Base-by-base conservation (phyloP, 2,329 filamentous ascomycete genomes). In the Penicillium sp. region DNA sequence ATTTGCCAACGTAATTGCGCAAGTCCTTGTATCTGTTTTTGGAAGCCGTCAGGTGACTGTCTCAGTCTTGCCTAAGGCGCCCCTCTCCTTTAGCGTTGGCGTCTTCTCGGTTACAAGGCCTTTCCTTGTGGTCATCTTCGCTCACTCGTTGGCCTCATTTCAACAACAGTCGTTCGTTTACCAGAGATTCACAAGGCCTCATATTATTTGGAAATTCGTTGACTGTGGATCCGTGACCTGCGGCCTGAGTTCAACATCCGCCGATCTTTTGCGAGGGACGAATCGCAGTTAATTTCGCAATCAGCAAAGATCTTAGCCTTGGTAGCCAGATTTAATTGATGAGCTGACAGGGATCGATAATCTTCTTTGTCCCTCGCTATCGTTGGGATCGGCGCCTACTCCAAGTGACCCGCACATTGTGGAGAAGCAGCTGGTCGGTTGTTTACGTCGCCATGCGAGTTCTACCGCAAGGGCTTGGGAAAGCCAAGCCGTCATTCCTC, bases 401-500 rank as follows among this genome's bases (percentile, higher is more conserved):
- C 59, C 55, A 47, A 50, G 42, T 47, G 63, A 66, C 63, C 63
- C 62, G 61, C 55, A 57, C 22, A 24, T 52, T 62, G 63, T 65
- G 62, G 63, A 60, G 63, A 63, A 64, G 31, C 31, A 43, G 35
- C 46, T 53, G 40, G 55, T 60, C 47, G 26, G 55, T 58, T 65
- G 60, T 62, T 61, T 59, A 61, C 60, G 29, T n/a, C 45, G 56
- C 52, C 45, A 66, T 66, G 64, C 57, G 63, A 52, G 39, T 65
- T 38, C 29, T 58, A 35, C 57, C 57, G 52, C 46, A 47, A 35
- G 37, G 63, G 56, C 50, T 54, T 53, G 56, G 55, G 29, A 56
- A 45, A 47, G 24, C 61, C 58, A 57, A 57, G 34, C 53, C 61
- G 3, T 57, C 45, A 48, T 54, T 60, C 26, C 20, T 64, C 9